These are phyloP conservation scores for Candida sanyaensis DNA, from an alignment of 1,139 yeast species.

Conservation along the genomic window DNA sequence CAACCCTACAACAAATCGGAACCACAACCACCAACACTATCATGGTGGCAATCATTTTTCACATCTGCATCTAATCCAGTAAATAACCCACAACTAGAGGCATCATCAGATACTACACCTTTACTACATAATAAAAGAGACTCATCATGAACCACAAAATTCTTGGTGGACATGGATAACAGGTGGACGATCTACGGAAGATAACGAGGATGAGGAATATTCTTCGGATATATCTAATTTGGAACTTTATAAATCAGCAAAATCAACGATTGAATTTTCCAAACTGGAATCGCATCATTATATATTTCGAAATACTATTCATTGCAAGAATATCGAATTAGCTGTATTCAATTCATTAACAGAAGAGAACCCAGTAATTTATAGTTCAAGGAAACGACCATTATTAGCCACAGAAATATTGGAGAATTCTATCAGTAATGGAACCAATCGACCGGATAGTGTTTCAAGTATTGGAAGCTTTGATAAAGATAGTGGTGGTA, in stretches of 20 bases:
- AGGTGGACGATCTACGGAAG: constrained; percentile 15
- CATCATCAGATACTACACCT: constrained; percentile 13
- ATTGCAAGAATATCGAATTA: constrained; percentile 24
- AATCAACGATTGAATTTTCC: constrained; percentile 34
- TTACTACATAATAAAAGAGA: constrained; percentile 3
- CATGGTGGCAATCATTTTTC: constrained; percentile 2
- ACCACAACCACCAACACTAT: background rate
- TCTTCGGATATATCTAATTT: constrained; percentile 16
- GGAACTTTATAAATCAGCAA: constrained; percentile 37
- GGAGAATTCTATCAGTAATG: constrained; percentile 18
- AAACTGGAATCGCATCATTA: constrained; percentile 36
- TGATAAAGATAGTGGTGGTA: background rate
- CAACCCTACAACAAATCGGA: background rate
- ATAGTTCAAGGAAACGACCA: constrained; percentile 36
- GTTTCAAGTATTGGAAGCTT: constrained; percentile 4
- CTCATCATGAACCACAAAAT: background rate
- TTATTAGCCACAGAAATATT: constrained; percentile 39
- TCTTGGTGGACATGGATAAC: constrained; percentile 29
- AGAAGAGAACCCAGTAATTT: constrained; percentile 40
- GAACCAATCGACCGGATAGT: constrained; percentile 5
- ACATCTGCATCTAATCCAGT: background rate
- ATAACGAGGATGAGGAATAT: constrained; percentile 18
- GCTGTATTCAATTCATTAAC: constrained; percentile 45
- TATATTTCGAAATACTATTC: constrained; percentile 30
- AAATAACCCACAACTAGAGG: background rate